These are phyloP conservation scores for Fusarium mangiferae DNA, from an alignment of 2,329 filamentous ascomycete species.

Conservation along the genomic window DNA sequence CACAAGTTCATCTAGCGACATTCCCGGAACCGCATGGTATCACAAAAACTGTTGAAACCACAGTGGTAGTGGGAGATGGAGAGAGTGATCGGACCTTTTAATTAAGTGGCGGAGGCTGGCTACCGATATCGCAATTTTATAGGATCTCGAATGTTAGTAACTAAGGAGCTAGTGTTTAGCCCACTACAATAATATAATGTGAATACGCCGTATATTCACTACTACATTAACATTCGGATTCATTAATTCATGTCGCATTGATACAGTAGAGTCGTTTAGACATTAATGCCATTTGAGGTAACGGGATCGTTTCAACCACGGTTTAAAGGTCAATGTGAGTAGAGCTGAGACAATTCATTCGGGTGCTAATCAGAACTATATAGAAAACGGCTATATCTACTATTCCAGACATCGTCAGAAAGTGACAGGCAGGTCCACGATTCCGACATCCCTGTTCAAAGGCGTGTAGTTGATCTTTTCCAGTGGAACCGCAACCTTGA, in stretches of 20 bases:
- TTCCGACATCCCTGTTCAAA: constrained; percentile 14
- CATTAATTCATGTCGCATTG: background rate
- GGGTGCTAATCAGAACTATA: background rate
- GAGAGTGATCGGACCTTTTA: constrained; percentile 7
- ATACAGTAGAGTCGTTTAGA: background rate
- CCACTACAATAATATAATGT: background rate
- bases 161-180: rapidly evolving
- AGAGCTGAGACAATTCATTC: background rate
- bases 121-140: too few relatives aligned
- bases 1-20: constrained; percentile 18
- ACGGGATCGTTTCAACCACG: rapidly evolving
- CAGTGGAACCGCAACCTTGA: constrained; percentile 10
- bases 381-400: rapidly evolving
- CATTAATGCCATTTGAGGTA: too few relatives aligned
- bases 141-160: too few relatives aligned
- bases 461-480: constrained; percentile 25
- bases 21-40: constrained; percentile 19
- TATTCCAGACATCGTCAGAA: background rate
- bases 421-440: constrained; percentile 11
- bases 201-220: rapidly evolving
- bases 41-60: constrained; percentile 31
- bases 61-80: constrained; percentile 15
- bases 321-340: rapidly evolving
- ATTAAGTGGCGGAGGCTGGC: background rate
- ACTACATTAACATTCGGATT: background rate